phyloP scores from a whole-genome alignment of 1,284 basidiomycete species.

The Ceratobasidium sp. region DNA sequence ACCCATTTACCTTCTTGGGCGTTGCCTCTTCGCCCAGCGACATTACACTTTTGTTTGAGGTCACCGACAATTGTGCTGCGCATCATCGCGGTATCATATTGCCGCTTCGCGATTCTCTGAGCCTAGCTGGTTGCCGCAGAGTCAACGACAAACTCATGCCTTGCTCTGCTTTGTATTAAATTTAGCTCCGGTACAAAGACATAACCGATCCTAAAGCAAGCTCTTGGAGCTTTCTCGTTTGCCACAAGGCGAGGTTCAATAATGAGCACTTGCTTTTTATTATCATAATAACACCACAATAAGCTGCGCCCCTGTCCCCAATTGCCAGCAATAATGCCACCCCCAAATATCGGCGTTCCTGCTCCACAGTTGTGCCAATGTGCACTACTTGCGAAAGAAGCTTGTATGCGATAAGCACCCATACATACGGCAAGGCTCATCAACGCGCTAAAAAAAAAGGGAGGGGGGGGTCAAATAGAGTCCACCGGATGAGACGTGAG shows the following conservation, averaged over 20 bases:
- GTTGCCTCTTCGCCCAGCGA: conserved; percentile 20
- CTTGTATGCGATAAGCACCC: neutral
- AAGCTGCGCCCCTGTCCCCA: neutral
- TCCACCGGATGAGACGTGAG: neutral
- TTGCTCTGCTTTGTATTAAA: neutral
- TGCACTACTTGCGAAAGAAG: neutral
- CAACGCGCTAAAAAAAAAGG: neutral
- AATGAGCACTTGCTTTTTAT: neutral
- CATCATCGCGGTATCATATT: neutral
- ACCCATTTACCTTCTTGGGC: conserved; percentile 23
- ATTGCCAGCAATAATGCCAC: neutral
- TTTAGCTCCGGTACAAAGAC: neutral
- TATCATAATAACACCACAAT: neutral
- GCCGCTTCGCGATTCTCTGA: neutral
- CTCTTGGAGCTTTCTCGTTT: neutral
- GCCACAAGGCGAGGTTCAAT: neutral
- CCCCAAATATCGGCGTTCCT: neutral
- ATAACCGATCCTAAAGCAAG: neutral
- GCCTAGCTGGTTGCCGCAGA: neutral
- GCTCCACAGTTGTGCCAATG: conserved; percentile 27
- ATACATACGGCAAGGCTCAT: neutral
- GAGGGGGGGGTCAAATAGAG: too few relatives aligned
- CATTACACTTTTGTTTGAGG: neutral
- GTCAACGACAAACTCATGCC: neutral
- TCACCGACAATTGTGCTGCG: neutral